These are phyloP conservation scores for Paraurostyla sp. DNA, from an alignment of 73 alveolate genomes.

Conservation along the genomic window DNA sequence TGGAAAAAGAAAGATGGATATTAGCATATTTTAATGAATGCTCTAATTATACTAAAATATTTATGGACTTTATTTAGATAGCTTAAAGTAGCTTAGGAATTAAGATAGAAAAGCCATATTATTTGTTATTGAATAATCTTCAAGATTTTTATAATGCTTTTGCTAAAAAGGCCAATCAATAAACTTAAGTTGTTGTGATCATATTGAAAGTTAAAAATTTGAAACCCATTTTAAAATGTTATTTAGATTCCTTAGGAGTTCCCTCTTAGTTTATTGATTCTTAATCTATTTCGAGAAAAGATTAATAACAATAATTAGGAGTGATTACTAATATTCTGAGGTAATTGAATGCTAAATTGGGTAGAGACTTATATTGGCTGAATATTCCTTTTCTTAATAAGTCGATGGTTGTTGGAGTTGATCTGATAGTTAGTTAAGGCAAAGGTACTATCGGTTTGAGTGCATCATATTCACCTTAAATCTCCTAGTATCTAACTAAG, in stretches of 20 bases:
- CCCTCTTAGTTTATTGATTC: constrained; percentile 36
- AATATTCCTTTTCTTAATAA: background rate
- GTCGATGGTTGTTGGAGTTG: constrained; percentile 31
- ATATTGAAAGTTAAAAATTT: background rate
- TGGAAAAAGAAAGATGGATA: background rate
- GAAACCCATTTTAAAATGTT: background rate
- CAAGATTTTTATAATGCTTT: background rate
- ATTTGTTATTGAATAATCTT: background rate
- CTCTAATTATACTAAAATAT: background rate
- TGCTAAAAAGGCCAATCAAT: background rate
- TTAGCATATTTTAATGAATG: background rate
- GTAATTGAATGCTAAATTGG: constrained; percentile 44
- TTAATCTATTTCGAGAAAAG: background rate
- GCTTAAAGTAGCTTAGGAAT: background rate
- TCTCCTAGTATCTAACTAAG: constrained; percentile 36
- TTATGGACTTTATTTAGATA: background rate
- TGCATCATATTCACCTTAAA: constrained; percentile 61
- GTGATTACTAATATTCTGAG: constrained; percentile 10
- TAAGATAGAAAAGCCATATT: constrained; percentile 14
- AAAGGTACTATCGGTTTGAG: constrained; percentile 28
- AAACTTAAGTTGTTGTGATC: background rate
- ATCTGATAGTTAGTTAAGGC: background rate
- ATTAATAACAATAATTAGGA: background rate
- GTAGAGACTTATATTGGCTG: constrained; percentile 18
- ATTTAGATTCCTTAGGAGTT: constrained; percentile 2